Evolutionary conservation across 208 protist genomes (phyloP), one percentile per base, ranked within the genome.

Genomic region (Balamuthia mandrillaris): DNA sequence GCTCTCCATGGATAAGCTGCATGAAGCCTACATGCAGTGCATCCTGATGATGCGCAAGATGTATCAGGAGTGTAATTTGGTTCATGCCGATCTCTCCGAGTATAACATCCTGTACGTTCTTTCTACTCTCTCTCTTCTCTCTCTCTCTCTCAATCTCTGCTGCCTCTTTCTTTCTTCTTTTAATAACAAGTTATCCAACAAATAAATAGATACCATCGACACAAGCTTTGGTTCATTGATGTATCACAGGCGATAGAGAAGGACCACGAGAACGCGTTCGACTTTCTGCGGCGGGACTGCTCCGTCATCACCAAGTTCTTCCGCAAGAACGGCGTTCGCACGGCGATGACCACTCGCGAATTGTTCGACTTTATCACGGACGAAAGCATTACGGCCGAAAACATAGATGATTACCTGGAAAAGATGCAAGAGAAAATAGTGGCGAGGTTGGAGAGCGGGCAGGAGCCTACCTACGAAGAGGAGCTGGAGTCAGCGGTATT

Each of bases 31-130:
- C 75, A n/a, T 88, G 1, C 77, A 81, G n/a, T 81, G 72, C 49
- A 81, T 81, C n/a, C 45, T 61, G 93, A 93, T 85, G 95, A 95
- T 27, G 94, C 95, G 97, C 24, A 94, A 87, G 78, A 96, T 99
- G 89, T 99, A 96, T 86, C 95, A 96, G 6, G 66, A 87, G 7
- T 97, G 97, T 85, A 49, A 87, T 37, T 86, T 99, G 24, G 98
- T 99, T 44, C 98, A 99, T 90, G 98, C 95, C 3, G 98, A 99
- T 91, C 90, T 99, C 2, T 96, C 92, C 45, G 98, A 99, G 92
- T 99, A 99, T 91, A 99, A 99, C 84, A 90, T 99, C 14, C 93
- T 99, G 37, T 95, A 94, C 60, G 14, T 24, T 54, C 47, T 14
- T 10, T 18, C 51, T 10, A 18, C 9, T 18, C 51, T 27, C 7